Base-by-base conservation (phyloP, 2,329 filamentous ascomycete genomes). In the Ampelomyces quisqualis region DNA sequence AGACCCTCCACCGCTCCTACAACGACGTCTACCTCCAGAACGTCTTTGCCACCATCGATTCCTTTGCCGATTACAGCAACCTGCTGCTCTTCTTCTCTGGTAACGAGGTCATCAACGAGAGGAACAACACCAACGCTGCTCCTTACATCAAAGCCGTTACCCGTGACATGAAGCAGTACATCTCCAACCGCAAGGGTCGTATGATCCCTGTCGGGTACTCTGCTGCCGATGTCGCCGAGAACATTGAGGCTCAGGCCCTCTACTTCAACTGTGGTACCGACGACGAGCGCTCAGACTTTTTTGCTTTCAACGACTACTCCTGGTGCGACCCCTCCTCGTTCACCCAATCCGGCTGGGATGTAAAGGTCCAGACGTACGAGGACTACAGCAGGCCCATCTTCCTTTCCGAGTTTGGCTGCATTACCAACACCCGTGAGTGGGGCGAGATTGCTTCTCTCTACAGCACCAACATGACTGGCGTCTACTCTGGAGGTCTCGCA, bases 191-290 rank as follows among this genome's bases (percentile, higher is more conserved):
- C 60, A 71, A 78, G 45, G 73, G 79, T 58, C 84, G 86, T 50
- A 46, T 69, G 36, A 88, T 90, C 48, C 86, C 86, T 10, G 84
- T 90, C 38, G 86, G 86, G 34, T 90, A 90, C 75, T 89, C 85
- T 3, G 86, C 86, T 43, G 90, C 90, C 41, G 90, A 95, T 70
- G 86, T 95, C 34, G 77, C 86, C 37, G 77, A 82, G 66, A 95
- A 94, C 77, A 87, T 90, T 57, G 81, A 86, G 73, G 80, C 95
- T 73, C 88, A 89, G 62, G 89, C 90, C 24, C 65, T 84, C 36
- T 96, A 94, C 79, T 89, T 96, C 82, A 95, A 95, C 80, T 96
- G 90, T 66, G 90, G 90, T 48, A 75, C 81, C 38, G 87, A 91
- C 26, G 86, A 91, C 55, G 83, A 85, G 75, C 84, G 90, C 55